Evolutionary conservation across 2,329 filamentous ascomycete genomes (phyloP), one percentile per base, ranked within the genome.

Genomic region (Rosellinia necatrix): DNA sequence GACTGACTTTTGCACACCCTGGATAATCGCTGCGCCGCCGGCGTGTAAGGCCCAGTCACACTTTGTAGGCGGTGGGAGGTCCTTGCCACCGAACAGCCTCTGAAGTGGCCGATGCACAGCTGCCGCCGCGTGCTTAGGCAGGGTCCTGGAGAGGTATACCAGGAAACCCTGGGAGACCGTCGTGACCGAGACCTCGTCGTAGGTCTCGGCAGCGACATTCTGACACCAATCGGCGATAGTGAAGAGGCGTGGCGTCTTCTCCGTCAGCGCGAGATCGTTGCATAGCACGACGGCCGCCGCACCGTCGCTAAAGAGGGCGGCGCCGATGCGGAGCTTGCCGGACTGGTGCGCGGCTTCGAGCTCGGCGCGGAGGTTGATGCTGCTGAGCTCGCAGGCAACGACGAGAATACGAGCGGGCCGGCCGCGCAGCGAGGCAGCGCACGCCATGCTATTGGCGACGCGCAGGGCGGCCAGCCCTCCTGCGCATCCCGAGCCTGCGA

Each of bases 401-500:
- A 58, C 63, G 3, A 68, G 57, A 6, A 68, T 60, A 8, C 66
- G 61, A 6, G 66, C 65, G 0, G 65, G 53, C 19, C 55, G 44
- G 12, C 62, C 57, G 4, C 60, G 57, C 8, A 61, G 41, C 3
- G 62, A 27, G 1, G 64, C 55, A 9, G 55, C 53, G 19, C 53
- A 53, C 10, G 63, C 64, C 43, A 64, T 59, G 6, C 53, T 53
- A 41, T 60, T 60, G 29, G 64, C 65, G 6, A 61, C 60, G 6
- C 65, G 62, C 49, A 67, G 49, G 38, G 68, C 63, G 13, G 71
- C 66, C 4, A 75, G 61, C 1, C 73, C 74, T 13, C 73, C 73
- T 1, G 74, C 73, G 32, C 74, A 75, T 0, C 73, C 74, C 0
- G 74, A 70, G 10, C 73, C 73, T 15, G 72, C 65, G 1, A 76